A percentile compares a stretch with the other conserved stretches of the same genome.
Evolutionary conservation across 2,329 filamentous ascomycete species (phyloP).

Genomic region (Capronia coronata): DNA sequence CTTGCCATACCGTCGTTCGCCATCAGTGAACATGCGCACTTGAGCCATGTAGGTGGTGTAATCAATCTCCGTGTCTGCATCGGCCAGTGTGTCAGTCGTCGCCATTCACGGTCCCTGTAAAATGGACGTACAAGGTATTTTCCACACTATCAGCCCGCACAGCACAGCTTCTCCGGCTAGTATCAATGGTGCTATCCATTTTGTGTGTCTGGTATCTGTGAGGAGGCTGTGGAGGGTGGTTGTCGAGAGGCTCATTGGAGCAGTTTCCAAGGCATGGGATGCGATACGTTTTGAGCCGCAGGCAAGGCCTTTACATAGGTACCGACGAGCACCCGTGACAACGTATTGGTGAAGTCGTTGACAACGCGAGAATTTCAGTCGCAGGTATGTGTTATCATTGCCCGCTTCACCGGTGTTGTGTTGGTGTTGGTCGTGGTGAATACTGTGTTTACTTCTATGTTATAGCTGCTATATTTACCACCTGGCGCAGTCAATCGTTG

Average conservation of each 20-base stretch:
- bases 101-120: not conserved
- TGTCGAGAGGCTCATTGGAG: conserved; percentile 32
- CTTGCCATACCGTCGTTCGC: conserved; percentile 80
- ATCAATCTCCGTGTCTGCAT: conserved; percentile 84
- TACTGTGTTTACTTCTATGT: too few relatives aligned
- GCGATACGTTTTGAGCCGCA: not conserved
- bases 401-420: too few relatives aligned
- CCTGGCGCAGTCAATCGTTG: too few relatives aligned
- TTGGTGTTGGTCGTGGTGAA: too few relatives aligned
- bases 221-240: conserved; percentile 38
- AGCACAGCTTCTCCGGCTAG: conserved; percentile 65
- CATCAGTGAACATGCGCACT: conserved; percentile 64
- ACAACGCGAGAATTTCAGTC: too few relatives aligned
- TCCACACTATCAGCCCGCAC: conserved; percentile 69
- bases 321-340: too few relatives aligned
- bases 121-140: conserved; percentile 65
- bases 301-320: too few relatives aligned
- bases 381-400: too few relatives aligned
- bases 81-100: not conserved
- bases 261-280: not conserved
- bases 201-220: conserved; percentile 50
- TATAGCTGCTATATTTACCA: too few relatives aligned
- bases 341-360: too few relatives aligned
- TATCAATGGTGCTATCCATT: conserved; percentile 61
- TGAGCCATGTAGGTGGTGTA: conserved; percentile 98